Evolutionary conservation across 352 stramenopile genomes (phyloP), one percentile per base, ranked within the genome.

Genomic region (Plasmopara viticola): DNA sequence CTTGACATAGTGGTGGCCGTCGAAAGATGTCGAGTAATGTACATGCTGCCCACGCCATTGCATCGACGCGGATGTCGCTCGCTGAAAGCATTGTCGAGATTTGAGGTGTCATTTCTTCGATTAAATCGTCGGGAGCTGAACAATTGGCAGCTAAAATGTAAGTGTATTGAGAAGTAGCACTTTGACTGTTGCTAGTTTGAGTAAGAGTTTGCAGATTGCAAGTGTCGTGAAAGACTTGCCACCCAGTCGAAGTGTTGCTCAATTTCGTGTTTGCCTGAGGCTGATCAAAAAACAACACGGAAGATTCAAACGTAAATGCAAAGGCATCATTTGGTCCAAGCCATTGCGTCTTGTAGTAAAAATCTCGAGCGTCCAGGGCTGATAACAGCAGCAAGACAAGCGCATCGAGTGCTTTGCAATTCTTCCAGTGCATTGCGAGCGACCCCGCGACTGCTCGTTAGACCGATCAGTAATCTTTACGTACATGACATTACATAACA

Each of bases 281-380:
- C 5, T 33, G 33, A 48, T 59, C 33, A 14, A 58, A 20, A 25
- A 70, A 43, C 2, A 44, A 44, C 25, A 71, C 41, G 6, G 51
- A 64, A 13, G 44, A 64, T 13, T 41, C 55, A 15, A 61, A 68
- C 14, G 62, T 56, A 59, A 78, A 78, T 29, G 57, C 64, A 48
- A 71, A 79, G 9, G 46, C 61, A 56, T 81, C 68, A 45, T 60
- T 59, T 25, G 73, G 70, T 0, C 70, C 73, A 48, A 84, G 67
- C 73, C 73, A 79, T 8, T 50, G 57, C 45, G 67, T 51, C n/a
- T 84, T 84, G 65, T 74, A 84, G 56, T 65, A 70, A 6, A 81
- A 52, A 65, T 81, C 73, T 6, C 70, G 73, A 4, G 51, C 39
- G 17, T 84, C 70, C 17, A 77, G 50, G 14, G 35, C 51, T 29